A percentile compares a stretch with the other conserved stretches of the same genome.
Evolutionary conservation across 2,329 filamentous ascomycete species (phyloP).

Genomic region (Penicillium nordicum): DNA sequence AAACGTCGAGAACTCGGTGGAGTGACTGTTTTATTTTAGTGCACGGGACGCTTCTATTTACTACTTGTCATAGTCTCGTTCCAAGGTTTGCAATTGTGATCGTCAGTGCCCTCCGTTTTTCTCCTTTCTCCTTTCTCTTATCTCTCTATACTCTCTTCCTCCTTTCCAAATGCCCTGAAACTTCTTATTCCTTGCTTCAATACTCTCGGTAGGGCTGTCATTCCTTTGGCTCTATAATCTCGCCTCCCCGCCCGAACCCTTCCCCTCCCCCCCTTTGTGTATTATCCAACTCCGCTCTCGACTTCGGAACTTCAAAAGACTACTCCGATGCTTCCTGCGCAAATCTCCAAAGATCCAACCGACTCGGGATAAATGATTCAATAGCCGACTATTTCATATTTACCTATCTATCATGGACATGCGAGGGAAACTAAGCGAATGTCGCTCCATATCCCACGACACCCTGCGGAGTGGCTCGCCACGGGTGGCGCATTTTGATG

Average conservation of each 20-base stretch:
- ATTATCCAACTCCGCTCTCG: background rate
- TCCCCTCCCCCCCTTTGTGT: background rate
- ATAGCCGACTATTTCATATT: background rate
- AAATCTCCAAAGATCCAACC: conserved; percentile 1
- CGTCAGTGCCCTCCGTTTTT: conserved; percentile 22
- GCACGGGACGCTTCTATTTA: conserved; percentile 16
- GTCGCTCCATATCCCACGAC: conserved; percentile 56
- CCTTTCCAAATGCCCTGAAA: background rate
- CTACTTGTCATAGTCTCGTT: conserved; percentile 1
- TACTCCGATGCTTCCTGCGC: conserved; percentile 36
- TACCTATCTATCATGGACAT: conserved; percentile 46
- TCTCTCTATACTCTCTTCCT: background rate
- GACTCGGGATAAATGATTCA: conserved; percentile 12
- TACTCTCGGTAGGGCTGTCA: conserved; percentile 22
- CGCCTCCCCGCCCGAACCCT: conserved; percentile 11
- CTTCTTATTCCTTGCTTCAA: background rate
- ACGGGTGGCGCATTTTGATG: conserved; percentile 67
- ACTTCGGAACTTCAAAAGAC: background rate
- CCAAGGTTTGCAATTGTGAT: conserved; percentile 22
- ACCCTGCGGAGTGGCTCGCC: conserved; percentile 62
- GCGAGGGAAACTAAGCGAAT: conserved; percentile 58
- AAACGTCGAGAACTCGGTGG: background rate
- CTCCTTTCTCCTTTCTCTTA: conserved; percentile 14
- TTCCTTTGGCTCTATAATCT: conserved; percentile 22
- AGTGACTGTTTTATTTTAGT: conserved; percentile 7